These are phyloP conservation scores for Pichia sp. DNA, from an alignment of 1,139 yeast genomes.

Conservation along the genomic window DNA sequence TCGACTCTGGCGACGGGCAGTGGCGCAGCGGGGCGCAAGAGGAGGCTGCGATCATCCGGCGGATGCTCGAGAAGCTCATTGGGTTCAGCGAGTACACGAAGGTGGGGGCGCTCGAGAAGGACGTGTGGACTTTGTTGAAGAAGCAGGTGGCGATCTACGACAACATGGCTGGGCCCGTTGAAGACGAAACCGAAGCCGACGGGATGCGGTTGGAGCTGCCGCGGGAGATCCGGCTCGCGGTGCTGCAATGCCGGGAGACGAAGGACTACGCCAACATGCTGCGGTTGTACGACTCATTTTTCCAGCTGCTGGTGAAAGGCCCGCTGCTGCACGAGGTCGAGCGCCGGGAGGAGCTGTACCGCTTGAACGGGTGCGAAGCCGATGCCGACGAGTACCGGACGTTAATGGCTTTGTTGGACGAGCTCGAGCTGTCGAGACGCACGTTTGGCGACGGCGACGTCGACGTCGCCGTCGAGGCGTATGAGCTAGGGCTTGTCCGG, in stretches of 20 bases:
- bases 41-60: neutral
- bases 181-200: neutral
- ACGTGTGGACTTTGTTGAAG: slow-evolving; percentile 1
- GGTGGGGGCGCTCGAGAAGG: slow-evolving; percentile 1
- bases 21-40: neutral
- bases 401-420: neutral
- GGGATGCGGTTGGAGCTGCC: slow-evolving; percentile 4
- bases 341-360: slow-evolving; percentile 1
- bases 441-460: neutral
- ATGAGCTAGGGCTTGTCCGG: neutral
- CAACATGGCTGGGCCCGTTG: slow-evolving; percentile 6
- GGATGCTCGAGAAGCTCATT: slow-evolving; percentile 5
- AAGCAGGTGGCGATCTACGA: slow-evolving; percentile 5
- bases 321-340: slow-evolving; percentile 1
- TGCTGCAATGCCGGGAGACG: slow-evolving; percentile 4
- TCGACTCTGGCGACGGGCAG: slow-evolving; percentile 7
- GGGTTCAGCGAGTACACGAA: slow-evolving; percentile 19
- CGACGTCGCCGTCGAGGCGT: neutral
- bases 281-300: slow-evolving; percentile 10
- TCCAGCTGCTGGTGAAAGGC: slow-evolving; percentile 4
- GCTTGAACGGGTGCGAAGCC: neutral
- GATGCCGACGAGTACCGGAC: neutral
- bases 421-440: no score
- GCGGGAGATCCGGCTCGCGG: neutral
- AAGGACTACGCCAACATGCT: slow-evolving; percentile 7